phyloP scores from a whole-genome alignment of 305 asterid genomes.

The Nicotiana rustica region DNA sequence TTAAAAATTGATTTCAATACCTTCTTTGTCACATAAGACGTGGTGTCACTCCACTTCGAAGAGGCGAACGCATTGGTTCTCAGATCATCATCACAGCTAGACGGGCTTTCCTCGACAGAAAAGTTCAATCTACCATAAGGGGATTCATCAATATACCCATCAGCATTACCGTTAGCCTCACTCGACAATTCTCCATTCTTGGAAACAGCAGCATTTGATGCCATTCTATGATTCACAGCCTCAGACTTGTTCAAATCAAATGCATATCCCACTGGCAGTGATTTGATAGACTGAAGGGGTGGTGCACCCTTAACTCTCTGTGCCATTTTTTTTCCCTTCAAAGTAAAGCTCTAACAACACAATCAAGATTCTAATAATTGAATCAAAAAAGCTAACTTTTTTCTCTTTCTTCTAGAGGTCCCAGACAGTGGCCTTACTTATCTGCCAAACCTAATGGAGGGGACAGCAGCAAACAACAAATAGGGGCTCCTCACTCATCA shows the following conservation, averaged over 20 bases:
- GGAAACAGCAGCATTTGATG: slow-evolving; percentile 49
- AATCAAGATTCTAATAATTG: slow-evolving; percentile 57
- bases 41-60: slow-evolving; percentile 84
- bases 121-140: slow-evolving; percentile 70
- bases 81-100: slow-evolving; percentile 61
- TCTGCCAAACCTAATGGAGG: slow-evolving; percentile 86
- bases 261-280: slow-evolving; percentile 74
- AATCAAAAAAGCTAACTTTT: slow-evolving; percentile 66
- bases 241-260: slow-evolving; percentile 37
- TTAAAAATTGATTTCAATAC: slow-evolving; percentile 43
- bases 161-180: slow-evolving; percentile 56
- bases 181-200: slow-evolving; percentile 52
- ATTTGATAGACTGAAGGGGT: slow-evolving; percentile 69
- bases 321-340: slow-evolving; percentile 59
- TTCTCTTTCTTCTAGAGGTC: slow-evolving; percentile 58
- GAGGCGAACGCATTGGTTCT: slow-evolving; percentile 49
- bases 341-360: slow-evolving; percentile 52
- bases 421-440: slow-evolving; percentile 57
- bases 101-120: slow-evolving; percentile 57
- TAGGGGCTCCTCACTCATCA: slow-evolving; percentile 47
- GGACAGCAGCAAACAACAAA: slow-evolving; percentile 52
- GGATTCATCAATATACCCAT: slow-evolving; percentile 73
- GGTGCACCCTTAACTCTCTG: slow-evolving; percentile 52
- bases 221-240: slow-evolving; percentile 49
- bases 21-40: slow-evolving; percentile 77